Conservation (phyloP, 768 basidiomycete species). For the Auricularia cornea region DNA sequence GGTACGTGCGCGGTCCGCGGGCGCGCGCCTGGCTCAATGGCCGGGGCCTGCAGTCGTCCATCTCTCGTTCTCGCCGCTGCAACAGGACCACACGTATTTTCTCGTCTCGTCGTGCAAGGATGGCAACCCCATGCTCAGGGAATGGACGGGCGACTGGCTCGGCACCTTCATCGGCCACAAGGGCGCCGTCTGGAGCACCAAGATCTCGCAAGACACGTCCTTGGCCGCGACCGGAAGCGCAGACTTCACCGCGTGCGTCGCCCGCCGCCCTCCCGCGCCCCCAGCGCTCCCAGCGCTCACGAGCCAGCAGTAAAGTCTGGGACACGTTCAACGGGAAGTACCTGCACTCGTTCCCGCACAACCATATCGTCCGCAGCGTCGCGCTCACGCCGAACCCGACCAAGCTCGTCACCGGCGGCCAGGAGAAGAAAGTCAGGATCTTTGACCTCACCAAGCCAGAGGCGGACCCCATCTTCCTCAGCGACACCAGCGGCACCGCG, state of each 20-base stretch:
- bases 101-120: conserved; percentile 98
- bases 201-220: conserved; percentile 78
- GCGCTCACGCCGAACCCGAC: conserved; percentile 66
- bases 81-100: conserved; percentile 79
- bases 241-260: conserved; percentile 90
- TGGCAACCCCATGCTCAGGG: conserved; percentile 93
- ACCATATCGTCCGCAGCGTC: conserved; percentile 95
- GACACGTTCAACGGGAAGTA: conserved; percentile 83
- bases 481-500: conserved; percentile 49
- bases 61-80: conserved; percentile 82
- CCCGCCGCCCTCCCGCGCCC: conserved; percentile 4
- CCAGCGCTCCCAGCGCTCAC: conserved; percentile 10
- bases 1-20: background rate
- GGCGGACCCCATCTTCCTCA: conserved; percentile 76
- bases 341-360: conserved; percentile 94
- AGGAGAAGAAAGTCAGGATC: conserved; percentile 95
- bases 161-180: conserved; percentile 86
- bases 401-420: conserved; percentile 81
- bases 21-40: background rate
- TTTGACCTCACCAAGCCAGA: conserved; percentile 86
- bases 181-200: conserved; percentile 96
- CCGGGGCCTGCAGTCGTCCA: conserved; percentile 52
- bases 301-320: conserved; percentile 75
- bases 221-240: conserved; percentile 89
- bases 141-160: conserved; percentile 99